Base-by-base conservation (phyloP, 2,329 filamentous ascomycete genomes). In the Fusarium pseudonygamai region DNA sequence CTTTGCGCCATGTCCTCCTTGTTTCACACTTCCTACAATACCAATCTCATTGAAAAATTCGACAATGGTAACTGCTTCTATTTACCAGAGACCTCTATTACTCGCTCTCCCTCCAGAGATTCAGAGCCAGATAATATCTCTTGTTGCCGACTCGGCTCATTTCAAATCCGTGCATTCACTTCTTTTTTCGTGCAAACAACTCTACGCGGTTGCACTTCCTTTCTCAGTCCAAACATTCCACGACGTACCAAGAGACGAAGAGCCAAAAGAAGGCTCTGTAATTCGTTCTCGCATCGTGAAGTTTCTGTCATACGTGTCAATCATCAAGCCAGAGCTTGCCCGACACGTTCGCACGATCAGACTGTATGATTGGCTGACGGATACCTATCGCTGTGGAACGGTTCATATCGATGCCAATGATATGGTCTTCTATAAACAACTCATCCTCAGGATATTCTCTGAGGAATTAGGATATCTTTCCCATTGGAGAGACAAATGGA, bases 401-500 rank as follows among this genome's bases (percentile, higher is more conserved):
- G 50, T 37, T 22, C 18, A 53, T 2, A 22, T 37, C 10, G 24
- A 53, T 16, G n/a, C 10, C 14, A 37, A 28, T 16, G 34, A 53
- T 5, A 2, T 12, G 5, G 0, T 13, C 0, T 9, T 16, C 10
- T 53, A 28, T 4, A 37, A 37, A 18, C 3, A 28, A 16, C 0
- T 26, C 5, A 28, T 53, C 9, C 6, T 3, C 0, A 28, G 22
- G 0, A 53, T 15, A 26, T 37, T 3, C 6, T 22, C 49, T 1
- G 32, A 53, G 0, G 1, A 16, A 0, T 13, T 28, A 28, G 32
- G 32, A 26, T 53, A 26, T 16, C 16, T 2, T 18, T 0, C 7
- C 1, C 1, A 0, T 26, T 2, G 15, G 6, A 0, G 8, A 0
- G 0, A 14, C 15, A 0, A 5, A 2, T 53, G 49, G 32, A 26